Conservation (phyloP, 2,329 filamentous ascomycete species). For the Venturia effusa region DNA sequence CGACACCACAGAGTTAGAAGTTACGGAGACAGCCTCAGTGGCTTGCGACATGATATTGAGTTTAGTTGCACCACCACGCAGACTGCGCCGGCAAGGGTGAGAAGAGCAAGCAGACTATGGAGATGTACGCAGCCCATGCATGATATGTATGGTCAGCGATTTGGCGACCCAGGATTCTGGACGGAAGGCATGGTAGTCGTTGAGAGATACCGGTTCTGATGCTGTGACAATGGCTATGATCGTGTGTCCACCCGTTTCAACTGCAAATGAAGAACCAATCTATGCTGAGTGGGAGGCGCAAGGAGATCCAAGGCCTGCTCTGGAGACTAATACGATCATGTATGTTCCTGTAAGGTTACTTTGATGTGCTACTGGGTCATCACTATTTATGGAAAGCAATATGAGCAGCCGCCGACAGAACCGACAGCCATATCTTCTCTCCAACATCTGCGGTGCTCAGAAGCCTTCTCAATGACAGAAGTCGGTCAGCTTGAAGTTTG, state of each 20-base stretch:
- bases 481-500: neutral
- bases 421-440: slow-evolving; percentile 16
- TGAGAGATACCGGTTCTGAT: neutral
- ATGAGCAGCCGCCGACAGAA: neutral
- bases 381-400: neutral
- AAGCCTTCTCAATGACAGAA: neutral
- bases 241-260: neutral
- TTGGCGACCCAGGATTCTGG: neutral
- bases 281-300: neutral
- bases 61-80: neutral
- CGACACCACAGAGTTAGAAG: neutral
- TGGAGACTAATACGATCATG: neutral
- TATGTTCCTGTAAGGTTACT: neutral
- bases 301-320: neutral
- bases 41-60: neutral
- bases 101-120: neutral
- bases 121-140: neutral
- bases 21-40: neutral
- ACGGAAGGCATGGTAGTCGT: neutral
- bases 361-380: neutral
- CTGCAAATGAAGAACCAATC: neutral
- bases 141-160: neutral
- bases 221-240: neutral
- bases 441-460: slow-evolving; percentile 15
- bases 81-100: neutral